These are phyloP conservation scores for Paracamarosporium sp. DNA, from an alignment of 2,329 filamentous ascomycete species.

Conservation along the genomic window DNA sequence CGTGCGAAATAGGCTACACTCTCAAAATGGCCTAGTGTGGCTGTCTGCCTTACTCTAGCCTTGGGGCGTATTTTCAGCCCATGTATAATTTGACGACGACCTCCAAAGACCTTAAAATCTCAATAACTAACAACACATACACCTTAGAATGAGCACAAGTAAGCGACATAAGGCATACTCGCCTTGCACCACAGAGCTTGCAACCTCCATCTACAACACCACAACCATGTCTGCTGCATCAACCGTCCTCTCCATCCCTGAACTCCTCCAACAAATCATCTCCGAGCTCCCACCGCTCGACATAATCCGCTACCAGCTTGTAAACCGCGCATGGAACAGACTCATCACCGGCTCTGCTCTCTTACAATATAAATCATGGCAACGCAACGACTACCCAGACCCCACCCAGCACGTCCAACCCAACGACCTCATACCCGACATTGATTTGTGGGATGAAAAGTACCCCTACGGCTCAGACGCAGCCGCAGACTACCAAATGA, in stretches of 20 bases:
- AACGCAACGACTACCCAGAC: background rate
- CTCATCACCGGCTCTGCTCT: slow-evolving; percentile 1
- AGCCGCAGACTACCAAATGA: background rate
- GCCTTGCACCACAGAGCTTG: background rate
- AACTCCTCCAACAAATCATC: slow-evolving; percentile 4
- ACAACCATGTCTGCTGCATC: background rate
- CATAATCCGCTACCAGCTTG: slow-evolving; percentile 3
- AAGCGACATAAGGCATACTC: too few species aligned
- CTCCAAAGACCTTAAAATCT: too few species aligned
- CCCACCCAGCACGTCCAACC: background rate
- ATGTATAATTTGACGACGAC: too few species aligned
- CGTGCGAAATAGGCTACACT: too few species aligned
- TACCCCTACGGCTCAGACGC: background rate
- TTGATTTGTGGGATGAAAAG: background rate
- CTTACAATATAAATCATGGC: slow-evolving; percentile 5
- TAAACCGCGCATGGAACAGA: background rate
- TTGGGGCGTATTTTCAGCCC: too few species aligned
- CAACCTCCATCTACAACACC: background rate
- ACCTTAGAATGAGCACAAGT: too few species aligned
- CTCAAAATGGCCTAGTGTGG: background rate
- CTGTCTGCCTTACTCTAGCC: background rate
- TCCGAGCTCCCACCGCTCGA: slow-evolving; percentile 2
- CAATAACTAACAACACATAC: background rate
- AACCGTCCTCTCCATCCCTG: background rate
- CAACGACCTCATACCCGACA: background rate